A percentile compares a stretch with the other conserved stretches of the same genome.
Conservation (phyloP, 768 basidiomycete genomes). For the Clathrus columnatus region DNA sequence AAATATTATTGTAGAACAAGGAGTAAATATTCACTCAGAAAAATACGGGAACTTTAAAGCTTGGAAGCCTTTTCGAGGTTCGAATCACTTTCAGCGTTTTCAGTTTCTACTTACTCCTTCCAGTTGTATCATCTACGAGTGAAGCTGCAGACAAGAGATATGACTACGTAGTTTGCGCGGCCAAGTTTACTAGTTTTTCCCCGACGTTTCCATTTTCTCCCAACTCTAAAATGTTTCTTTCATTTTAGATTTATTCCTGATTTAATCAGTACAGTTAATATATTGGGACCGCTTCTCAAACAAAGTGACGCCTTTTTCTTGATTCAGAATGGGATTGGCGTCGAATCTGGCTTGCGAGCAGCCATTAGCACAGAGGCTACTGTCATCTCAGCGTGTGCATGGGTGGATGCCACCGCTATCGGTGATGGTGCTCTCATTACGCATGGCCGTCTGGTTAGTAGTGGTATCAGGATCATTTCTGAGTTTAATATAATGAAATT, state of each 20-base stretch:
- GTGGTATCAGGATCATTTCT: background rate
- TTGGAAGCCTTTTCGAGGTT: slow-evolving; percentile 16
- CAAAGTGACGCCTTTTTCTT: slow-evolving; percentile 20
- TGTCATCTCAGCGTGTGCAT: slow-evolving; percentile 26
- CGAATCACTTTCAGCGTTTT: background rate
- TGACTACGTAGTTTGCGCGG: slow-evolving; percentile 21
- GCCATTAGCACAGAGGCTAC: slow-evolving; percentile 4
- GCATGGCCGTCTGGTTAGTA: slow-evolving; percentile 18
- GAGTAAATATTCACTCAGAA: slow-evolving; percentile 9
- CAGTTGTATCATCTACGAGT: slow-evolving; percentile 15
- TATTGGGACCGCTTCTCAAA: slow-evolving; percentile 21
- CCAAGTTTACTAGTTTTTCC: slow-evolving; percentile 16
- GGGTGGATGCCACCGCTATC: slow-evolving; percentile 25
- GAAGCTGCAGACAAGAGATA: slow-evolving; percentile 23
- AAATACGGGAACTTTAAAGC: slow-evolving; percentile 5
- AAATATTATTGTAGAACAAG: background rate
- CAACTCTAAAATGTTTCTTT: background rate
- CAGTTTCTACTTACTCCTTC: background rate
- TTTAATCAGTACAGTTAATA: slow-evolving; percentile 11
- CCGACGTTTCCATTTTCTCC: background rate
- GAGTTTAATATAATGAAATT: background rate
- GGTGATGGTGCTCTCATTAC: slow-evolving; percentile 19
- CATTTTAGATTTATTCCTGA: slow-evolving; percentile 13
- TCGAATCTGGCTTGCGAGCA: slow-evolving; percentile 19
- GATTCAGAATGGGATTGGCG: slow-evolving; percentile 28